These are phyloP conservation scores for Wakefieldia striispora DNA, from an alignment of 768 basidiomycete species.

Conservation along the genomic window DNA sequence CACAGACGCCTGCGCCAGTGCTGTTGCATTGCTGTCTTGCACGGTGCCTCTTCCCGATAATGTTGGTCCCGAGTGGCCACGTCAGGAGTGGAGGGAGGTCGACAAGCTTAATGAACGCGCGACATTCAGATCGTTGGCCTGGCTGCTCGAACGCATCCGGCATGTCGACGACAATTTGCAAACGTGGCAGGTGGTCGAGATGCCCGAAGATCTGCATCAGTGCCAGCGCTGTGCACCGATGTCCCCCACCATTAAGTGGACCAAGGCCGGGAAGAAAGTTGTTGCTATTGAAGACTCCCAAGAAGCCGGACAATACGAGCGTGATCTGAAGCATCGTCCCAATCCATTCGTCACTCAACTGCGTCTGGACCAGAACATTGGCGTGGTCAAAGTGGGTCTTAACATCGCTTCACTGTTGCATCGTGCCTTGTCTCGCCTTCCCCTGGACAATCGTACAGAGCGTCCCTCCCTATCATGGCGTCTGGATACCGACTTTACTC, in stretches of 20 bases:
- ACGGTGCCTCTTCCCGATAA: conserved; percentile 67
- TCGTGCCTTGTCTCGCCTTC: conserved; percentile 79
- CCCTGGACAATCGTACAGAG: conserved; percentile 47
- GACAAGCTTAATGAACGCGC: conserved; percentile 84
- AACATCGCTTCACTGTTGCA: conserved; percentile 87
- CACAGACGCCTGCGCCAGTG: conserved; percentile 65
- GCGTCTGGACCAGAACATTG: conserved; percentile 58
- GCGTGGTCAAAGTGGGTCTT: conserved; percentile 79
- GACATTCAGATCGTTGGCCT: conserved; percentile 78
- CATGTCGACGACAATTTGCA: conserved; percentile 64
- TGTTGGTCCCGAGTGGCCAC: conserved; percentile 78
- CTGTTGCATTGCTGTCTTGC: conserved; percentile 78
- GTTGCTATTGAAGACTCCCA: conserved; percentile 78
- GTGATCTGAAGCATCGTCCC: conserved; percentile 82
- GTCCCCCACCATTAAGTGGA: conserved; percentile 76
- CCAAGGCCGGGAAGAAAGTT: conserved; percentile 53
- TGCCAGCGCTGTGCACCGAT: conserved; percentile 84
- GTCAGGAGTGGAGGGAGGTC: conserved; percentile 70
- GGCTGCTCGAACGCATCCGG: conserved; percentile 83
- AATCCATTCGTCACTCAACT: conserved; percentile 85
- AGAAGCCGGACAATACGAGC: conserved; percentile 88
- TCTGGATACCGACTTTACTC: conserved; percentile 74
- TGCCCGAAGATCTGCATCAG: conserved; percentile 43
- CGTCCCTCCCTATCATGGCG: conserved; percentile 69
- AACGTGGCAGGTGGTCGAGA: conserved; percentile 62